A percentile compares a stretch with the other conserved stretches of the same genome.
These are phyloP conservation scores for Ampelocalamus luodianensis DNA, from an alignment of 176 grass and related monocot genomes.

Conservation along the genomic window DNA sequence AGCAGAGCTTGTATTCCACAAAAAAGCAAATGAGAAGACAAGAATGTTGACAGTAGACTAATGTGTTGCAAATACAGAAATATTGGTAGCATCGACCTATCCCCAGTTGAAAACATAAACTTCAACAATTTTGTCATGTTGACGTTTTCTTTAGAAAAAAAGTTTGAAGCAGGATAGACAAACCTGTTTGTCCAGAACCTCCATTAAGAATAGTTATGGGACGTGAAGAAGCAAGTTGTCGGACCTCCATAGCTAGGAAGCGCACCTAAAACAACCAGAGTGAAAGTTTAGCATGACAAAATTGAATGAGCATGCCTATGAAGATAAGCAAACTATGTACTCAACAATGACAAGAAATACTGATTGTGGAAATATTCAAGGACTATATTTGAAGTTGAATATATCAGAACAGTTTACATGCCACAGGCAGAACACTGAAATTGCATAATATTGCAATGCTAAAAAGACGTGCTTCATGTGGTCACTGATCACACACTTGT, in stretches of 20 bases:
- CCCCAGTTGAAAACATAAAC: background rate
- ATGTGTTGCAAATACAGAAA: constrained; percentile 7
- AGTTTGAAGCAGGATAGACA: constrained; percentile 31
- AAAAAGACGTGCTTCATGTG: background rate
- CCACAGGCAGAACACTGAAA: background rate
- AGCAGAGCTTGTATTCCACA: background rate
- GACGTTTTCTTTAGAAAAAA: background rate
- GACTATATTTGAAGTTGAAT: background rate
- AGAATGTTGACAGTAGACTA: background rate
- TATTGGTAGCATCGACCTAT: background rate
- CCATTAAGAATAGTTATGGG: constrained; percentile 73
- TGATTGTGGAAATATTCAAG: background rate
- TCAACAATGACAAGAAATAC: background rate
- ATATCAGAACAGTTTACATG: background rate
- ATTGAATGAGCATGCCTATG: constrained; percentile 14
- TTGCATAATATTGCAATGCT: background rate
- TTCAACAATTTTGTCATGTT: constrained; percentile 10
- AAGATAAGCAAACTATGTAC: constrained; percentile 5
- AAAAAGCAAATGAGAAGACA: background rate
- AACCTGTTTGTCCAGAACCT: constrained; percentile 79
- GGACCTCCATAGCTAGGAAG: constrained; percentile 70
- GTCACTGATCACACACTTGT: background rate
- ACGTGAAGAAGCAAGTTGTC: constrained; percentile 55
- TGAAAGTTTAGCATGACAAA: constrained; percentile 38
- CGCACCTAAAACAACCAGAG: constrained; percentile 57